Conservation (phyloP, 169 alveolate genomes). For the Cytauxzoon felis region DNA sequence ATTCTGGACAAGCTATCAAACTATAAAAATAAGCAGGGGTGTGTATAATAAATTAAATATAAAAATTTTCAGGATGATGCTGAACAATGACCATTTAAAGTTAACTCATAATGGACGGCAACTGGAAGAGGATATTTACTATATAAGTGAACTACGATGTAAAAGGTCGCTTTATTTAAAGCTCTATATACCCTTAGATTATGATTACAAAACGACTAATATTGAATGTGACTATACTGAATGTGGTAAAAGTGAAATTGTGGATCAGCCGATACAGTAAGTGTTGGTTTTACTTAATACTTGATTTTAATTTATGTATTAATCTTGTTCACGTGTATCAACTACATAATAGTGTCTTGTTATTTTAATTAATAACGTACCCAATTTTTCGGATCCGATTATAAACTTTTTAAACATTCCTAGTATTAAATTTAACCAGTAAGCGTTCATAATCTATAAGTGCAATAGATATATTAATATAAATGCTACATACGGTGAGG, state of each 20-base stretch:
- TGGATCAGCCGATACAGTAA: too few relatives aligned
- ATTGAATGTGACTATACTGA: too few relatives aligned
- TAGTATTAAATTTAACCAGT: conserved; percentile 56
- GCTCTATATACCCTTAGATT: conserved; percentile 6
- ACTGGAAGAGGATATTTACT: background rate
- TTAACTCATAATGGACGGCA: background rate
- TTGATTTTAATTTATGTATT: background rate
- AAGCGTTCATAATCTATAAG: conserved; percentile 59
- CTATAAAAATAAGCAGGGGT: conserved; percentile 21
- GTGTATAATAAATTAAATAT: background rate
- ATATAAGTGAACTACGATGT: conserved; percentile 1
- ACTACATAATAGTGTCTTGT: background rate
- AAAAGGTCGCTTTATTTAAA: background rate
- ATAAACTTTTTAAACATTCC: conserved; percentile 10
- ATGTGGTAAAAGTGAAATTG: too few relatives aligned
- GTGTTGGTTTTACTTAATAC: conserved; percentile 4
- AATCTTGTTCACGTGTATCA: conserved; percentile 49
- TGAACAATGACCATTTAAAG: conserved; percentile 3
- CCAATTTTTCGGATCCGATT: conserved; percentile 14
- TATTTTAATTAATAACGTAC: conserved; percentile 3
- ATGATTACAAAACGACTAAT: too few relatives aligned
- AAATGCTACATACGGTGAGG: conserved; percentile 32
- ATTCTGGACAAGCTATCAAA: background rate
- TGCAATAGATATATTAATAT: background rate
- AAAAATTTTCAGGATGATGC: background rate